Base-by-base conservation (phyloP, 805 yeast genomes). In the Sugiyamaella smithiae region DNA sequence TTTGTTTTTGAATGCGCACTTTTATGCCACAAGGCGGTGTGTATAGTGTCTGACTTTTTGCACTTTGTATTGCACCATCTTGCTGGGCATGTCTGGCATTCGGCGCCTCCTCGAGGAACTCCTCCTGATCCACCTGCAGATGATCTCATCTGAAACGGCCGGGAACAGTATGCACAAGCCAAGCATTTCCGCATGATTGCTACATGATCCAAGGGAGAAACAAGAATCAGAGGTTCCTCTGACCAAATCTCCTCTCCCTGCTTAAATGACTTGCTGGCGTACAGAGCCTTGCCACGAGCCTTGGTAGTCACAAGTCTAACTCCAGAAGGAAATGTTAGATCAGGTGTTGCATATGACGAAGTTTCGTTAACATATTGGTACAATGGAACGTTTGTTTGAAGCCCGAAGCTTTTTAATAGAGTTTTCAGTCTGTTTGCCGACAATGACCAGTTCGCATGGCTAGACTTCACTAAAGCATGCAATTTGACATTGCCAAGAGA, bases 81-180 rank as follows among this genome's bases (percentile, higher is more conserved):
- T 45, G 80, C 84, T 5, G 73, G 64, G 57, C 91, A 85, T 12
- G 73, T 72, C 44, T 73, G 70, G 67, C 95, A 87, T 54, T 81
- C 84, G 42, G 45, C 17, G 20, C 52, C 54, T n/a, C 82, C 67
- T n/a, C 84, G 82, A 36, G 49, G 64, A 56, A 44, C 44, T 7
- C 55, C 53, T 22, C 38, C 50, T 11, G 45, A 36, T 6, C 51
- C 52, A 12, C 47, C 54, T 22, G 53, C 41, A 5, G 37, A 31
- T 1, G 65, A 45, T 17, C 63, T 53, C 8, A 65, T 57, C 32
- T 64, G 67, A 32, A 82, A 65, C 1, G 81, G 67, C 40, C 75
- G 73, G 0, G 89, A 88, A 69, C 96, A 87, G 59, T 76, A 74
- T 1, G 87, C 71, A 63, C 96, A 87, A 2, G 87, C 85, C 56